Conservation (phyloP, 768 basidiomycete species). For the Sporobolomyces pararoseus region DNA sequence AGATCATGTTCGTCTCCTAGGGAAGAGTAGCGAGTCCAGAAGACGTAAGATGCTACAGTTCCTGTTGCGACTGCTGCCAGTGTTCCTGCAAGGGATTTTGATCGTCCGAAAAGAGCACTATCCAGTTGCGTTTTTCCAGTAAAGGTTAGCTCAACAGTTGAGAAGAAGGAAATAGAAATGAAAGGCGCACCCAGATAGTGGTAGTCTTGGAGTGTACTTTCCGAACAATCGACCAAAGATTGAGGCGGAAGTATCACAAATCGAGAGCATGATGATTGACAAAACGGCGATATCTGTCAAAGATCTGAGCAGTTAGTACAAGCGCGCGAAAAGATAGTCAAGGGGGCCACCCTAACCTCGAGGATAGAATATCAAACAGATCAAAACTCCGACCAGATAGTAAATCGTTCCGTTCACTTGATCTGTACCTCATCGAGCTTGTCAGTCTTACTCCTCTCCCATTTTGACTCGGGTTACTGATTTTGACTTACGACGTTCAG, state of each 20-base stretch:
- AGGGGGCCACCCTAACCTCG: conserved; percentile 31
- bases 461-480: neutral
- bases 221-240: conserved; percentile 46
- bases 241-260: conserved; percentile 46
- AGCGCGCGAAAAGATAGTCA: neutral
- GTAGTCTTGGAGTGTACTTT: conserved; percentile 44
- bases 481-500: conserved; percentile 13
- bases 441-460: neutral
- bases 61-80: conserved; percentile 42
- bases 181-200: conserved; percentile 35
- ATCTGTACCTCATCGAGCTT: conserved; percentile 6
- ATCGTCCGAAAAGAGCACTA: conserved; percentile 41
- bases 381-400: conserved; percentile 45
- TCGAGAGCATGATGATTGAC: conserved; percentile 45
- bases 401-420: conserved; percentile 38
- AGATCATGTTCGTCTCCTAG: conserved; percentile 43
- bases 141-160: too few relatives aligned
- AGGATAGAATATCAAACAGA: conserved; percentile 42
- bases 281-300: conserved; percentile 45
- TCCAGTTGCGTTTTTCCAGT: too few relatives aligned
- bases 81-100: conserved; percentile 46
- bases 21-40: conserved; percentile 37
- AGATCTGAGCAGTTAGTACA: neutral
- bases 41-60: conserved; percentile 41
- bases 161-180: neutral